Evolutionary conservation across 202 grass and related monocot species (phyloP), one percentile per base, ranked within the genome.

Genomic region (Saccharum hybrid): DNA sequence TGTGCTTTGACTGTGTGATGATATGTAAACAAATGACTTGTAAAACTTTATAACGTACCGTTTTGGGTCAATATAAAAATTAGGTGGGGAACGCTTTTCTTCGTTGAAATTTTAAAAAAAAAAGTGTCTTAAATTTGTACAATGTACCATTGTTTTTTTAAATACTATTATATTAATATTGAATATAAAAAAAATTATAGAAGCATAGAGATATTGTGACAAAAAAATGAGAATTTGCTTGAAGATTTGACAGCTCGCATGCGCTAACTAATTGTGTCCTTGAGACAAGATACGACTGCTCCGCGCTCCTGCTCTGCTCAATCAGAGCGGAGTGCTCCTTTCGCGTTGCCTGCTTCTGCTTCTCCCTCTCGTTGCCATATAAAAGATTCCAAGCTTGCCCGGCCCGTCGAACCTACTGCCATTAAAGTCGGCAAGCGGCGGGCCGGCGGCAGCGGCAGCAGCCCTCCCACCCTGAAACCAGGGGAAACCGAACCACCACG

Each of bases 361-460:
- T 23, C 22, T 10, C 6, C 63, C 54, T 64, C 22, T 26, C 13
- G 22, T 42, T 72, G 41, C 62, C 51, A 52, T 81, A 85, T 46
- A 82, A 82, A 82, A 82, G 78, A 82, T 86, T 83, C 79, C 88
- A 86, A 78, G 74, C 67, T 49, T 63, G 74, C 22, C 31, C 57
- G 22, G 5, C 23, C 59, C 77, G 59, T 54, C 74, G 68, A 63
- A 38, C 28, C 86, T 36, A 74, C 60, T 54, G 39, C 88, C 54
- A 83, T 86, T 86, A 62, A 75, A 75, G 49, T 31, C 48, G 51
- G 46, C 61, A 30, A 61, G 57, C 57, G 57, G 21, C 9, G n/a
- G n/a, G 49, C 15, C 57, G 57, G 70, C 45, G 5, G 61, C 78
- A n/a, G 59, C 75, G 21, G 21, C 23, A 28, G 37, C 56, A 31